phyloP scores from a whole-genome alignment of 2,329 filamentous ascomycete genomes.

The Tolypocladium capitatum region DNA sequence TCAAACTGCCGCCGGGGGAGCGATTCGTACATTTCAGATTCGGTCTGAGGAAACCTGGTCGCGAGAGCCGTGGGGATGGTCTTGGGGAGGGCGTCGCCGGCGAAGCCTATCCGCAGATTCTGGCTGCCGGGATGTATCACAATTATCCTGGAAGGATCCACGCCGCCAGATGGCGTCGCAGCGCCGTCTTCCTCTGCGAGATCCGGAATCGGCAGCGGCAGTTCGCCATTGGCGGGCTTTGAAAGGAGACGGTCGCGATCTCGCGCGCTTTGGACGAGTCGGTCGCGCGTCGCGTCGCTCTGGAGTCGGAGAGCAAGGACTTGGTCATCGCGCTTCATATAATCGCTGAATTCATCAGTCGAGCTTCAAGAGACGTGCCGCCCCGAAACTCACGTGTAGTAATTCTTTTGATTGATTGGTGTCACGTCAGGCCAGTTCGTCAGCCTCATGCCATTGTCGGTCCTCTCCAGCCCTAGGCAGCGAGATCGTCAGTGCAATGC shows the following conservation, averaged over 20 bases:
- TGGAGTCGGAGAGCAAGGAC: constrained; percentile 79
- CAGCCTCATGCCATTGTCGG: constrained; percentile 96
- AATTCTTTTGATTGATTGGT: constrained; percentile 99
- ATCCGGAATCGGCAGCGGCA: constrained; percentile 46
- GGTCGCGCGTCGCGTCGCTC: constrained; percentile 72
- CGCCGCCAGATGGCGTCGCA: constrained; percentile 42
- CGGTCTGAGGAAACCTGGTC: constrained; percentile 60
- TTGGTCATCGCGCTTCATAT: constrained; percentile 96
- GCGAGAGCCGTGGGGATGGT: constrained; percentile 90
- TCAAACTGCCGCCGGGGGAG: constrained; percentile 60
- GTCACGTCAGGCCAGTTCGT: constrained; percentile 85
- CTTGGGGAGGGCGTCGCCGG: constrained; percentile 90
- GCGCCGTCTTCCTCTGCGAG: constrained; percentile 44
- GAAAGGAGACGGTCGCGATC: constrained; percentile 79
- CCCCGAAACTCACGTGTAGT: constrained; percentile 64
- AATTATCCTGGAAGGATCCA: constrained; percentile 78
- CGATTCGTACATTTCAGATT: constrained; percentile 70
- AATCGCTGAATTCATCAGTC: constrained; percentile 49
- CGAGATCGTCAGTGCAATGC: constrained; percentile 9
- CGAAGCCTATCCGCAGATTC: constrained; percentile 84
- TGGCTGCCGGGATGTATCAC: constrained; percentile 93
- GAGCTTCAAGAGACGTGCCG: not conserved
- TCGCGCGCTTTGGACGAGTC: constrained; percentile 73
- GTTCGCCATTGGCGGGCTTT: constrained; percentile 55
- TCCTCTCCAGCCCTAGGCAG: constrained; percentile 70